These are phyloP conservation scores for Auricularia sp. DNA, from an alignment of 768 basidiomycete genomes.

Conservation along the genomic window DNA sequence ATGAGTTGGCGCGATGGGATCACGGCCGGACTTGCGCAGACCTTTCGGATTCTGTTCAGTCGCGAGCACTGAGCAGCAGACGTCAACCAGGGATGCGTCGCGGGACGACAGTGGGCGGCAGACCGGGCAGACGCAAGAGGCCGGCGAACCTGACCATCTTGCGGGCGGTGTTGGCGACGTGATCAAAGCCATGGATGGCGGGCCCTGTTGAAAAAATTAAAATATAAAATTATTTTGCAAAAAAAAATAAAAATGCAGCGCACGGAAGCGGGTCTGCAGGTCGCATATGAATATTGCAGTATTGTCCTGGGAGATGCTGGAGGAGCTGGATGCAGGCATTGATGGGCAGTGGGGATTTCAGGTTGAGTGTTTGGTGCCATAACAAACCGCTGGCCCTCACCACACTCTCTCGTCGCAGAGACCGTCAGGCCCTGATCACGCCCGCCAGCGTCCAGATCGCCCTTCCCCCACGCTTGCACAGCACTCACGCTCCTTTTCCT, in stretches of 20 bases:
- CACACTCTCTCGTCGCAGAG: too few relatives aligned
- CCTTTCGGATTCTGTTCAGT: conserved; percentile 82
- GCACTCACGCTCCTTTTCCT: background rate
- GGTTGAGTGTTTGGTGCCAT: conserved; percentile 7
- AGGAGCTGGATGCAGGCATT: conserved; percentile 8
- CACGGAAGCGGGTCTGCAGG: conserved; percentile 68
- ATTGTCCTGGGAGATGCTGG: conserved; percentile 26
- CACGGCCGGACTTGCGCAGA: conserved; percentile 18
- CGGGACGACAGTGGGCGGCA: background rate
- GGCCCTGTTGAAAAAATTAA: conserved; percentile 18
- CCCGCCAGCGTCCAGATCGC: conserved; percentile 2
- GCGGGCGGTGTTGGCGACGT: conserved; percentile 55
- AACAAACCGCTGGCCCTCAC: too few relatives aligned
- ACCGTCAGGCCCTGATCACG: background rate
- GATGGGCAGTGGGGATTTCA: conserved; percentile 1
- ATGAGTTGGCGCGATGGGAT: conserved; percentile 1
- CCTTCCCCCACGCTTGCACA: background rate
- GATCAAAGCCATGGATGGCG: conserved; percentile 60
- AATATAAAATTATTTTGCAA: background rate
- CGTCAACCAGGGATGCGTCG: conserved; percentile 26
- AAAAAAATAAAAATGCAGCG: conserved; percentile 12
- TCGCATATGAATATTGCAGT: conserved; percentile 75
- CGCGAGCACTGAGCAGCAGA: conserved; percentile 58
- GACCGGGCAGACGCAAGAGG: conserved; percentile 24
- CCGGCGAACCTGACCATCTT: conserved; percentile 73